Conservation (phyloP, 2,329 filamentous ascomycete genomes). For the Ceratocystis huliohia region DNA sequence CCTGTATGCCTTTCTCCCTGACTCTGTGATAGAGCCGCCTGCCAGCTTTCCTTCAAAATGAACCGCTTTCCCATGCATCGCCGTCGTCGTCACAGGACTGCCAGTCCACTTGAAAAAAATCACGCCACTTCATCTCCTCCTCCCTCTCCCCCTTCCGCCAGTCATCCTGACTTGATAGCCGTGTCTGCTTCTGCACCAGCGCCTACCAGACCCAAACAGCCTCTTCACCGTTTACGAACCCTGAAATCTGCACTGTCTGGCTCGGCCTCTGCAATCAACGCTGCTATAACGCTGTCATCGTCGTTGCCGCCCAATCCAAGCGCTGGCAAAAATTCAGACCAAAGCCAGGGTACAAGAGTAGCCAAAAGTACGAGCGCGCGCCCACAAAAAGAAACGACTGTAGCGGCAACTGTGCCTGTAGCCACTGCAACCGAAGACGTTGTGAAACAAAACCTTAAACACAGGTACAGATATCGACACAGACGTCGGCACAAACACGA, state of each 20-base stretch:
- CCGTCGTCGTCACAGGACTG: conserved; percentile 33
- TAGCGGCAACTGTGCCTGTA: not conserved
- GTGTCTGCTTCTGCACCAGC: not conserved
- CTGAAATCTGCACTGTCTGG: conserved; percentile 19
- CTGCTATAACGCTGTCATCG: not conserved
- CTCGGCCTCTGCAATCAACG: conserved; percentile 11
- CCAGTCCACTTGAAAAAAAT: conserved; percentile 2
- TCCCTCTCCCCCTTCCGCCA: conserved; percentile 2
- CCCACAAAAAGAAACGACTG: not conserved
- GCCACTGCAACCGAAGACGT: not conserved
- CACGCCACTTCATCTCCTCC: conserved; percentile 3
- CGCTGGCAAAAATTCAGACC: not conserved
- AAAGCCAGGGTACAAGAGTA: not conserved
- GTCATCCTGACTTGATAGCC: not conserved
- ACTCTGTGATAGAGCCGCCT: not conserved
- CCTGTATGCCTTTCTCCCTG: not conserved
- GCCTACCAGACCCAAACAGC: conserved; percentile 19
- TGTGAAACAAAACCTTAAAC: conserved; percentile 10
- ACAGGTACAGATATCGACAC: conserved; percentile 4
- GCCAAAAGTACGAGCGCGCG: not conserved
- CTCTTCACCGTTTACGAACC: conserved; percentile 22
- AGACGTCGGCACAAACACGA: not conserved
- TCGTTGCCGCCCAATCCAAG: not conserved
- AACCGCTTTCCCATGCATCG: conserved; percentile 34
- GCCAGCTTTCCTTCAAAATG: conserved; percentile 25